phyloP scores from a whole-genome alignment of 208 protist genomes.

The Acanthamoeba sp. region DNA sequence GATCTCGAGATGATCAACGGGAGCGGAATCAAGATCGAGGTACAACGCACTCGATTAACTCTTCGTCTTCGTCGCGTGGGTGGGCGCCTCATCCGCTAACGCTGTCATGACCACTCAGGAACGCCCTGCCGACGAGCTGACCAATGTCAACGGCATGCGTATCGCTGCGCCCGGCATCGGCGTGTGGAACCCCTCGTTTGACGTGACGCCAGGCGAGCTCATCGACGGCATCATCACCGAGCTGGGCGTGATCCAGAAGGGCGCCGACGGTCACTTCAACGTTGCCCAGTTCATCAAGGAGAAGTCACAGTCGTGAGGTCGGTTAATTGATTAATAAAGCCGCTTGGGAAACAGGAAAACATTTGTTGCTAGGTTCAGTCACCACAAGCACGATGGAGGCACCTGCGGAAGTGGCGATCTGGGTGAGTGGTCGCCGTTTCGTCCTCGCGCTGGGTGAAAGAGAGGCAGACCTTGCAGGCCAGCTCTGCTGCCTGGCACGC shows the following conservation, averaged over 20 bases:
- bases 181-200: constrained; percentile 97
- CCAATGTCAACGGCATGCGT: constrained; percentile 84
- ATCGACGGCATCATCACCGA: constrained; percentile 91
- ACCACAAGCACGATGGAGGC: too few species aligned
- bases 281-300: constrained; percentile 58
- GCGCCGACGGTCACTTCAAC: constrained; percentile 20
- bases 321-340: neutral
- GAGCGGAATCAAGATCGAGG: constrained; percentile 91
- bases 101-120: constrained; percentile 87
- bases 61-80: neutral
- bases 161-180: constrained; percentile 92
- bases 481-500: too few species aligned
- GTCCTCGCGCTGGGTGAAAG: too few species aligned
- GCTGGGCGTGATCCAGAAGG: constrained; percentile 78
- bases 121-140: constrained; percentile 94
- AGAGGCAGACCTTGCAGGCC: too few species aligned
- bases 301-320: neutral
- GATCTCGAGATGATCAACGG: constrained; percentile 91
- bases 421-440: too few species aligned
- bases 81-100: neutral
- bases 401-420: too few species aligned
- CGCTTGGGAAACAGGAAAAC: too few species aligned
- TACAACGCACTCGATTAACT: neutral
- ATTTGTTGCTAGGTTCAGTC: too few species aligned
- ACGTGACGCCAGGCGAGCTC: constrained; percentile 95